Evolutionary conservation across 495 filamentous ascomycete genomes (phyloP).

Genomic region (Xylaria nigripes): DNA sequence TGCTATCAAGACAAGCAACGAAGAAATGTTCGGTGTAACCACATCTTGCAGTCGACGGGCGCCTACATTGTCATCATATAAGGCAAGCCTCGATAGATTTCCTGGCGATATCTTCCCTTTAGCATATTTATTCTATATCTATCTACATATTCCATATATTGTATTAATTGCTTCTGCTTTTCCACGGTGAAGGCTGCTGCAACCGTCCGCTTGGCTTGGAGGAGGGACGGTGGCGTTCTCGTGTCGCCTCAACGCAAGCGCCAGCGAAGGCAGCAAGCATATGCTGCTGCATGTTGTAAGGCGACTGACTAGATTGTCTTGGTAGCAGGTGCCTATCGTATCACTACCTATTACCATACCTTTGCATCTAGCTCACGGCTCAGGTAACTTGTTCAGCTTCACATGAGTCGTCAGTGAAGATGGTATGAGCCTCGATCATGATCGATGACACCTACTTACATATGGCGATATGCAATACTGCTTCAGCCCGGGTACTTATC

Average conservation of each 20-base stretch:
- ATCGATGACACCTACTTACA: background rate
- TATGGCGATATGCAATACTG: too few relatives aligned
- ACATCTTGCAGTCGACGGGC: constrained; percentile 7
- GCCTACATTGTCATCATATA: background rate
- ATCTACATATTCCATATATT: background rate
- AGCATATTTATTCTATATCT: background rate
- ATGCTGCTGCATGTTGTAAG: background rate
- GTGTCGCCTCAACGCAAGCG: background rate
- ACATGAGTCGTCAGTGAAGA: background rate
- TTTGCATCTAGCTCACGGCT: background rate
- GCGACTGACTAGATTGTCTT: background rate
- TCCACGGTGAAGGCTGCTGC: background rate
- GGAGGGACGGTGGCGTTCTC: background rate
- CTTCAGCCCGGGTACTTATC: background rate
- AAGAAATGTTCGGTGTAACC: constrained; percentile 9
- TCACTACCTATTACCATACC: constrained; percentile 1
- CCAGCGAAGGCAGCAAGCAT: background rate
- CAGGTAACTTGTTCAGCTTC: background rate
- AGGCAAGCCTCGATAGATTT: background rate
- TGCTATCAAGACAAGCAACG: background rate
- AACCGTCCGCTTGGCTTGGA: background rate
- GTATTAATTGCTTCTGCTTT: background rate
- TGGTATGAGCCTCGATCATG: constrained; percentile 5
- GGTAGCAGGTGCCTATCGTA: background rate
- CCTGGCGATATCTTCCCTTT: background rate